Percentiles rank a stretch among this genome's conserved stretches.
phyloP scores from a whole-genome alignment of 148 eudicot species.

The Rhododendron vialii region DNA sequence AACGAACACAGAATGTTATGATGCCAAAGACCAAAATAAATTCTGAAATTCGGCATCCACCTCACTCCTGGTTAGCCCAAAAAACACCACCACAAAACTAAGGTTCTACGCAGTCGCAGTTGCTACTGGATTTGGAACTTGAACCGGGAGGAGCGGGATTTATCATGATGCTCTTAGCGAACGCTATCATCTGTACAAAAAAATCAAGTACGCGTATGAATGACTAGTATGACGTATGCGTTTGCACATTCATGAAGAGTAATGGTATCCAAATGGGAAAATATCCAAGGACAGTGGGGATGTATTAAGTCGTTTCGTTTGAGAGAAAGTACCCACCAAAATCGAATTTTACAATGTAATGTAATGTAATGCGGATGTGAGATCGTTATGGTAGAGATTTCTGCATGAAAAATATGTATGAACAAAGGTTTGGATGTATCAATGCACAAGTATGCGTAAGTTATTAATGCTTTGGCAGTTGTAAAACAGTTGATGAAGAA shows the following conservation, averaged over 20 bases:
- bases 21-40: not conserved
- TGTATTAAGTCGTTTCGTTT: not conserved
- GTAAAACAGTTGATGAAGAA: not conserved
- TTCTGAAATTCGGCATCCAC: not conserved
- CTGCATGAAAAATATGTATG: not conserved
- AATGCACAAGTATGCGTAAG: not conserved
- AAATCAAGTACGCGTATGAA: not conserved
- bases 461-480: not conserved
- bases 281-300: not conserved
- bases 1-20: not conserved
- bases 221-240: not conserved
- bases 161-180: slow-evolving; percentile 38
- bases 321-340: not conserved
- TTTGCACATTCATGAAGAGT: not conserved
- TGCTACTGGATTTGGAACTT: slow-evolving; percentile 1
- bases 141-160: slow-evolving; percentile 15
- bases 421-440: not conserved
- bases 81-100: not conserved
- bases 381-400: not conserved
- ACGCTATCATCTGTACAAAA: slow-evolving; percentile 39
- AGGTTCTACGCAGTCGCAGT: slow-evolving; percentile 15
- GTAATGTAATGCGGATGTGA: not conserved
- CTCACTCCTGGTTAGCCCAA: not conserved
- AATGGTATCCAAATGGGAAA: not conserved
- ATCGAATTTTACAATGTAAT: not conserved